Evolutionary conservation across 768 basidiomycete genomes (phyloP).

Genomic region (Cystobasidium tubakii): DNA sequence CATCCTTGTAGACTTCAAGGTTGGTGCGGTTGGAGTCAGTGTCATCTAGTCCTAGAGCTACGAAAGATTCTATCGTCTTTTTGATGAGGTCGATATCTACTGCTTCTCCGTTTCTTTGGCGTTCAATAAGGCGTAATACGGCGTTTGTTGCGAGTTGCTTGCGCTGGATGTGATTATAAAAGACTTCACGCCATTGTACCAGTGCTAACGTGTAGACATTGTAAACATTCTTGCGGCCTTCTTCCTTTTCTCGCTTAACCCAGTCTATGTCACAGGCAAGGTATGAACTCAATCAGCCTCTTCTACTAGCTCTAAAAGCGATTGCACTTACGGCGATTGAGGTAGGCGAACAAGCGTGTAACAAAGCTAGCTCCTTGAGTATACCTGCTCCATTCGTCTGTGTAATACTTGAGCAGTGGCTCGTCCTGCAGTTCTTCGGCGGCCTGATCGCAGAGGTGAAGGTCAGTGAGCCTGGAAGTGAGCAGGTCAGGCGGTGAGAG

Average conservation of each 20-base stretch:
- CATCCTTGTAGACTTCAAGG: slow-evolving; percentile 84
- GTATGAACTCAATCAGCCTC: not conserved
- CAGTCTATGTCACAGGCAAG: slow-evolving; percentile 55
- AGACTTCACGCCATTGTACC: slow-evolving; percentile 88
- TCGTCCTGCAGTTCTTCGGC: slow-evolving; percentile 78
- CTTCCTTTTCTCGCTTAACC: slow-evolving; percentile 96
- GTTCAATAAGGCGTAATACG: slow-evolving; percentile 80
- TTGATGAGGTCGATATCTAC: slow-evolving; percentile 90
- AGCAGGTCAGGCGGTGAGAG: not conserved
- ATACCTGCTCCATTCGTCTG: slow-evolving; percentile 88
- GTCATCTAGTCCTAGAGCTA: slow-evolving; percentile 90
- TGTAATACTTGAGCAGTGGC: slow-evolving; percentile 81
- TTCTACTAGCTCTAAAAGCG: too few relatives aligned
- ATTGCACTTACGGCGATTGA: slow-evolving; percentile 70
- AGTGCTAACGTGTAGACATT: slow-evolving; percentile 96
- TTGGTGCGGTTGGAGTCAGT: slow-evolving; percentile 82
- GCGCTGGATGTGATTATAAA: slow-evolving; percentile 80
- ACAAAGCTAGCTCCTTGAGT: slow-evolving; percentile 96
- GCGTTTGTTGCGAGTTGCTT: slow-evolving; percentile 80
- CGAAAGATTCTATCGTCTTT: slow-evolving; percentile 87
- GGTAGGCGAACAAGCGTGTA: slow-evolving; percentile 92
- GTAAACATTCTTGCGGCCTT: slow-evolving; percentile 90
- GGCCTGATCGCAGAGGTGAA: slow-evolving; percentile 53
- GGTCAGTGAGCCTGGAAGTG: not conserved
- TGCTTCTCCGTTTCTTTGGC: slow-evolving; percentile 84